These are phyloP conservation scores for Macrophomina tecta DNA, from an alignment of 2,329 filamentous ascomycete genomes.

Conservation along the genomic window DNA sequence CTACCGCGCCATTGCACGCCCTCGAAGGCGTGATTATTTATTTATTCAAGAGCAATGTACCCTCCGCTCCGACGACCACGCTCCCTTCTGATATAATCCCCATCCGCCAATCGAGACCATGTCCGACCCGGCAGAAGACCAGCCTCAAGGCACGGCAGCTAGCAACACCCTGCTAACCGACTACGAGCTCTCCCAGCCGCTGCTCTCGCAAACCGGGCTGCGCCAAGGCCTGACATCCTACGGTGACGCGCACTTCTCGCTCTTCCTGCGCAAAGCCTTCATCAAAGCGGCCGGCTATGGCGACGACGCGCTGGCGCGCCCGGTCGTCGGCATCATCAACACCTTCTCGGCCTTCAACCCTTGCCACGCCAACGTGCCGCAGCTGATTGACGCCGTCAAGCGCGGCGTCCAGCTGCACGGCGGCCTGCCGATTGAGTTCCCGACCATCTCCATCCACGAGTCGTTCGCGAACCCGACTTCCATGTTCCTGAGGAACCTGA, in stretches of 20 bases:
- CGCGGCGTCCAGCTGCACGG: slow-evolving; percentile 71
- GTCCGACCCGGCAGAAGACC: not conserved
- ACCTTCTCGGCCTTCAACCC: slow-evolving; percentile 76
- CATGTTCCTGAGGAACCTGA: slow-evolving; percentile 76
- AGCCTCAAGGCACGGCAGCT: not conserved
- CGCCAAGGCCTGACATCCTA: slow-evolving; percentile 71
- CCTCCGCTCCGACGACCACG: too few species aligned
- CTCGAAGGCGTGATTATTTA: not conserved
- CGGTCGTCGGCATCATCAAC: slow-evolving; percentile 77
- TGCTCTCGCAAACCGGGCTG: slow-evolving; percentile 60
- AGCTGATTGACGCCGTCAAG: slow-evolving; percentile 73
- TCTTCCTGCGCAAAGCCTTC: slow-evolving; percentile 77
- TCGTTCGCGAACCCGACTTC: slow-evolving; percentile 73
- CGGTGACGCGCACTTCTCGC: slow-evolving; percentile 75
- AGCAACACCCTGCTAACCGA: slow-evolving; percentile 41
- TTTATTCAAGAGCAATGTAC: not conserved
- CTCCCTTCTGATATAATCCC: not conserved
- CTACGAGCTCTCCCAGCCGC: slow-evolving; percentile 65
- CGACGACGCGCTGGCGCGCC: slow-evolving; percentile 71
- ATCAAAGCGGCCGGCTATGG: slow-evolving; percentile 78
- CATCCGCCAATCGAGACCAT: not conserved
- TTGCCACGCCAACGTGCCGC: slow-evolving; percentile 74
- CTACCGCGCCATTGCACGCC: slow-evolving; percentile 9
- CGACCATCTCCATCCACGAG: slow-evolving; percentile 75
- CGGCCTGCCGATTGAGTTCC: slow-evolving; percentile 73